These are phyloP conservation scores for Edaphochlamys debaryana DNA, from an alignment of 139 green algal genomes.

Conservation along the genomic window DNA sequence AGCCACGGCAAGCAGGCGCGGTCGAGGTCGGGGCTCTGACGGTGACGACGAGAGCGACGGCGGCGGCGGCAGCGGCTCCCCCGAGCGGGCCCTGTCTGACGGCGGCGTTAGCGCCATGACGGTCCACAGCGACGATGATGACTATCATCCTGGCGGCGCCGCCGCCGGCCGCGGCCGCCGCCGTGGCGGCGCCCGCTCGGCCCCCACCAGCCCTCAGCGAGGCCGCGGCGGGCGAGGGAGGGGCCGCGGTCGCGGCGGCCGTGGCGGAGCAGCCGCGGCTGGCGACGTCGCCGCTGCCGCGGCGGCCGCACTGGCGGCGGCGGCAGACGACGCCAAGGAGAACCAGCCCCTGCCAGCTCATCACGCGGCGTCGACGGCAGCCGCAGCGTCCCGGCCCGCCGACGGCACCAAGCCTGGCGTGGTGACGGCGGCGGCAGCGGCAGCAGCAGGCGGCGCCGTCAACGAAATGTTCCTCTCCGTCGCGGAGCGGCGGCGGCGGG, in stretches of 20 bases:
- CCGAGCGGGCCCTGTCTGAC: no score
- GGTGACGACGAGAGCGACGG: no score
- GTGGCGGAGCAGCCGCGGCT: background rate
- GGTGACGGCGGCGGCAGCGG: background rate
- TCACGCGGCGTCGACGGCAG: background rate
- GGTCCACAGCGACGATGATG: no score
- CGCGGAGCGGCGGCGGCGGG: slow-evolving; percentile 6
- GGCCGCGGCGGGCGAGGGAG: background rate
- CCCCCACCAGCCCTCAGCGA: background rate
- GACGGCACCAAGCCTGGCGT: background rate
- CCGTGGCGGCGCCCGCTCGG: background rate
- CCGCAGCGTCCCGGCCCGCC: no score
- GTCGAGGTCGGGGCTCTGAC: background rate
- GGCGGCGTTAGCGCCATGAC: no score
- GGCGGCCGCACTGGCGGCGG: background rate
- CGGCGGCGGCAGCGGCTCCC: no score
- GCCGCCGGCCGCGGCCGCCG: background rate
- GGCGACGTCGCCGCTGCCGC: background rate
- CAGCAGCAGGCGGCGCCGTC: background rate
- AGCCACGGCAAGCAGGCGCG: background rate
- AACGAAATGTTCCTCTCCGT: slow-evolving; percentile 33
- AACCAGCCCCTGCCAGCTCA: background rate
- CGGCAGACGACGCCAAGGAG: background rate
- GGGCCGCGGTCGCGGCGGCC: background rate
- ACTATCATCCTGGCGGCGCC: background rate